Conservation (phyloP, 2,329 filamentous ascomycete genomes). For the Xylariaceae sp. region DNA sequence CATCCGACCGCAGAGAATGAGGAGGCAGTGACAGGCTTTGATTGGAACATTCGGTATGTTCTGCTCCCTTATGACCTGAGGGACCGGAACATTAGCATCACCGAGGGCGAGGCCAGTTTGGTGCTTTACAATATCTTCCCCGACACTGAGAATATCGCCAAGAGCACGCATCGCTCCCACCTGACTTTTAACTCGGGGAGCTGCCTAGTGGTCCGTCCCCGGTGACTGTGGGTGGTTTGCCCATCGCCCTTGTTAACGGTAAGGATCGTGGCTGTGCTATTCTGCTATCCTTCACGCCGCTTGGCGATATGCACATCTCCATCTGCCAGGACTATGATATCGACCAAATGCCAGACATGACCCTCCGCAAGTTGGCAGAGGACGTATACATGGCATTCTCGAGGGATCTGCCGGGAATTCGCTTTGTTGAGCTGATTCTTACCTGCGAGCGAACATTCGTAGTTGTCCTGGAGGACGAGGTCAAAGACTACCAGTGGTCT, state of each 20-base stretch:
- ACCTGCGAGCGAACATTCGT: slow-evolving; percentile 6
- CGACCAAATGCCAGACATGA: slow-evolving; percentile 1
- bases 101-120: slow-evolving; percentile 1
- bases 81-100: slow-evolving; percentile 1
- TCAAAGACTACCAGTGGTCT: not conserved
- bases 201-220: slow-evolving; percentile 6
- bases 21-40: too few relatives aligned
- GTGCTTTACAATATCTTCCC: slow-evolving; percentile 6
- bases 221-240: slow-evolving; percentile 5
- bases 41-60: slow-evolving; percentile 2
- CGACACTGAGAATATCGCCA: slow-evolving; percentile 3
- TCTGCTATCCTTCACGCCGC: slow-evolving; percentile 1
- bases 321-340: slow-evolving; percentile 1
- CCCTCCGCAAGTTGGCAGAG: slow-evolving; percentile 2
- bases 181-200: slow-evolving; percentile 5
- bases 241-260: slow-evolving; percentile 2
- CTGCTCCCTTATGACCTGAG: slow-evolving; percentile 6
- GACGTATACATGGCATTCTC: slow-evolving; percentile 1
- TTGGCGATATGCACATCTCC: slow-evolving; percentile 2
- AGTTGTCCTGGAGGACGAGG: slow-evolving; percentile 5
- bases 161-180: slow-evolving; percentile 4
- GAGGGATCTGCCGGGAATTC: not conserved
- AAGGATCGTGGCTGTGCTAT: not conserved
- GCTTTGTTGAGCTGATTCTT: slow-evolving; percentile 5
- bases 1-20: too few relatives aligned